Evolutionary conservation across 352 stramenopile species (phyloP), one percentile per base, ranked within the genome.

Genomic region (Globisporangium rhizosaccharum): DNA sequence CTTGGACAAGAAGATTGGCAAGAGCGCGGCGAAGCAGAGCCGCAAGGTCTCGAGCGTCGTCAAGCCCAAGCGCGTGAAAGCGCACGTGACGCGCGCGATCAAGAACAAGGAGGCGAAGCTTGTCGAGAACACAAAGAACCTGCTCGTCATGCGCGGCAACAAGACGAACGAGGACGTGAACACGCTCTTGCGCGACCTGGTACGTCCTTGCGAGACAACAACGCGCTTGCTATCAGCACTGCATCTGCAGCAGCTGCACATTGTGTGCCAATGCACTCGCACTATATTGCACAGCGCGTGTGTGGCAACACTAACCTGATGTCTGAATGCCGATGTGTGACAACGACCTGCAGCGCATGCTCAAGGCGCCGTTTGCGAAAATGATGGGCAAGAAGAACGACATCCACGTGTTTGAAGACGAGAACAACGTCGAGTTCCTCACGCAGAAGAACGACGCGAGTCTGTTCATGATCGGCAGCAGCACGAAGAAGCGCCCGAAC

Each of bases 401-500:
- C 64, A 88, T 97, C 50, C 88, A 94, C 68, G 88, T 94, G 53
- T 98, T 98, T 57, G 92, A 98, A 42, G 91, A 98, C 65, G 82
- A 94, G 62, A 96, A 88, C 62, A 87, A 85, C 61, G 71, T 97
- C 25, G 92, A 98, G 71, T 97, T 98, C 63, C 67, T 98, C n/a
- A 88, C 82, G 59, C 71, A 93, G 61, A 99, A 99, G 83, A 99
- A 99, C 74, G 96, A 99, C 75, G 96, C 90, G 62, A 89, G 91
- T 25, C 71, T 99, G 3, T 99, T 99, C 75, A 82, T 92, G 46
- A 72, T 99, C 54, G 97, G 90, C 26, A 97, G 82, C 72, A 92
- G 96, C 84, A 99, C 97, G 61, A 99, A 99, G 79, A 99, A 99
- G 74, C 85, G 97, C 66, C 93, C 96, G 18, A 98, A 99, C 78